Evolutionary conservation across 169 alveolate genomes (phyloP).

Genomic region (Miamiensis avidus): DNA sequence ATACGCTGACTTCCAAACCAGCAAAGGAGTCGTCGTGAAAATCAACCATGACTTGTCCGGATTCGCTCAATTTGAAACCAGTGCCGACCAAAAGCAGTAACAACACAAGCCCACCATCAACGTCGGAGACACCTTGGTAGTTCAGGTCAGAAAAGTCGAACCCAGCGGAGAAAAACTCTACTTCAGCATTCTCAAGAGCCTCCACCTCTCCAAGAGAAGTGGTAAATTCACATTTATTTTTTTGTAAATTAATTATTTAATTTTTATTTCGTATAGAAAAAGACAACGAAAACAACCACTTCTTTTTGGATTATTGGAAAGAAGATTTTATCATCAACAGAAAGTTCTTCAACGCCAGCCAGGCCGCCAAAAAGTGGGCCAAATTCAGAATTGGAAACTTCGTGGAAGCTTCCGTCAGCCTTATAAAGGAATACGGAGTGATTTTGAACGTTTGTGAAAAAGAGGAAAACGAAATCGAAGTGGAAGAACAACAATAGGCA

Average conservation of each 20-base stretch:
- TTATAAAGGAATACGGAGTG: constrained; percentile 48
- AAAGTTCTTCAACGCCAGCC: constrained; percentile 1
- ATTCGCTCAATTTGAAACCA: too few species aligned
- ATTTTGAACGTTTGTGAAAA: constrained; percentile 16
- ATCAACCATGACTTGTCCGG: constrained; percentile 3
- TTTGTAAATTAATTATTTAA: too few species aligned
- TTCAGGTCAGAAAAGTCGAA: constrained; percentile 17
- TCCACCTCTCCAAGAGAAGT: neutral
- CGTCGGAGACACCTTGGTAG: constrained; percentile 6
- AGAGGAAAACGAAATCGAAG: constrained; percentile 14
- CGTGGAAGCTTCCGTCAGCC: constrained; percentile 24
- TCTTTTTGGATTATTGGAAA: constrained; percentile 1
- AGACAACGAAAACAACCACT: neutral
- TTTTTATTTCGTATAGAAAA: too few species aligned
- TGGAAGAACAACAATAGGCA: too few species aligned
- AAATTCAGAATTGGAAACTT: constrained; percentile 37
- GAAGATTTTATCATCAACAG: constrained; percentile 1
- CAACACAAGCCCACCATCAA: neutral
- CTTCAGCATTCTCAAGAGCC: neutral
- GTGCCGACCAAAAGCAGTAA: constrained; percentile 3
- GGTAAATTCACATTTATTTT: neutral
- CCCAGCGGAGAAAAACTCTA: constrained; percentile 8
- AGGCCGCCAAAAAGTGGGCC: constrained; percentile 18
- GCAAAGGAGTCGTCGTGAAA: constrained; percentile 21
- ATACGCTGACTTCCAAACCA: constrained; percentile 7